Conservation (phyloP, 345 rosid species). For the Citrus australasica region DNA sequence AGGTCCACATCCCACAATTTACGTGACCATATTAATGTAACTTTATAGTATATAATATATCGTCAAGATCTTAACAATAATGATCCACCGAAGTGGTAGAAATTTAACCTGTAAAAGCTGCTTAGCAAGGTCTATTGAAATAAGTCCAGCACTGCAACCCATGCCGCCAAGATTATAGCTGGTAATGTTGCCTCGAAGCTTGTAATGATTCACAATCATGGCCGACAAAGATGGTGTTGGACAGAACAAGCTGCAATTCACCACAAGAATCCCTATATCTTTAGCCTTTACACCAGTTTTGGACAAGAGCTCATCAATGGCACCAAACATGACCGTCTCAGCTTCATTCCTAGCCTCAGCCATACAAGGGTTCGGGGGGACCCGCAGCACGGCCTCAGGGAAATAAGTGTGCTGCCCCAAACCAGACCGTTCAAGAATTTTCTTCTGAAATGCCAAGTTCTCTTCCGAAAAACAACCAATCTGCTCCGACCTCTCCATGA, state of each 20-base stretch:
- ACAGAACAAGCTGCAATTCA: conserved; percentile 65
- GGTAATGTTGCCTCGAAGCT: conserved; percentile 62
- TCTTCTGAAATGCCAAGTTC: conserved; percentile 71
- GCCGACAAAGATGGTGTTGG: conserved; percentile 71
- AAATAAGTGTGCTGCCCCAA: conserved; percentile 71
- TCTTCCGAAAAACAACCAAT: conserved; percentile 51
- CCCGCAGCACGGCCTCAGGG: conserved; percentile 61
- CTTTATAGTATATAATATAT: no score
- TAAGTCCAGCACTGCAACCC: conserved; percentile 77
- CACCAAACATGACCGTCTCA: conserved; percentile 62
- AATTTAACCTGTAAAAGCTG: conserved; percentile 52
- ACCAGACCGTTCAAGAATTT: conserved; percentile 80
- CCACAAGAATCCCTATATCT: conserved; percentile 59
- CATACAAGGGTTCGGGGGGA: conserved; percentile 55
- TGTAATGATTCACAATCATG: conserved; percentile 62
- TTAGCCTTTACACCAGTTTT: conserved; percentile 61
- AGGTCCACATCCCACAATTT: not conserved
- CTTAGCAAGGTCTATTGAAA: conserved; percentile 67
- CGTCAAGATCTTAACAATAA: not conserved
- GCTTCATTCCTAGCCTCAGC: conserved; percentile 68
- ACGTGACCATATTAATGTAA: not conserved
- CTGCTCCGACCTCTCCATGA: conserved; percentile 39
- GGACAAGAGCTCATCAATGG: conserved; percentile 51
- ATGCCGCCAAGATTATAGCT: conserved; percentile 71
- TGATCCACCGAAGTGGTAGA: not conserved